phyloP scores from a whole-genome alignment of 2,329 filamentous ascomycete genomes.

The Trichophyton benhamiae region DNA sequence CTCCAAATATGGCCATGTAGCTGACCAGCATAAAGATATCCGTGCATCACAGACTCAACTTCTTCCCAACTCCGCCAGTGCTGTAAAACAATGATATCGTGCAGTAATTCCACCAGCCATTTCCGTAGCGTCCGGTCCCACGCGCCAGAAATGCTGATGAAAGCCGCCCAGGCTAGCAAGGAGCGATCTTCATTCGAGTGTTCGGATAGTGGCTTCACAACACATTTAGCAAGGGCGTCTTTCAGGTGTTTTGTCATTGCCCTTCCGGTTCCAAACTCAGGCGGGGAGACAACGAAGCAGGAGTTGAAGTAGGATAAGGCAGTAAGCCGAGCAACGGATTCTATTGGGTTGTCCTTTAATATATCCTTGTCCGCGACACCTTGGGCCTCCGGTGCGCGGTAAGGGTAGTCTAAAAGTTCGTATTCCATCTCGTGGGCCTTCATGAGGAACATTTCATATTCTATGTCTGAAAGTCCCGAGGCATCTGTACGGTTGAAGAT shows the following conservation, averaged over 20 bases:
- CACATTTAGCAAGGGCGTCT: constrained; percentile 15
- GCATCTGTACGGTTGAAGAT: constrained; percentile 18
- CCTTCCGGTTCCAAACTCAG: constrained; percentile 24
- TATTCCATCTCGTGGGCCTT: constrained; percentile 27
- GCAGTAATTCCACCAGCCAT: constrained; percentile 23
- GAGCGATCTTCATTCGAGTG: constrained; percentile 15
- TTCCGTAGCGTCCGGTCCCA: constrained; percentile 19
- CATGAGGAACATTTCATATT: constrained; percentile 24
- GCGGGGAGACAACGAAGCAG: constrained; percentile 24
- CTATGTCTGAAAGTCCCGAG: constrained; percentile 15
- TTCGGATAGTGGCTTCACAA: constrained; percentile 11
- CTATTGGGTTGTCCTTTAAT: constrained; percentile 16
- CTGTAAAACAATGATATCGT: constrained; percentile 18
- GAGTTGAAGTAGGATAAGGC: constrained; percentile 23
- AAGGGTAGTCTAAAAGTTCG: constrained; percentile 29
- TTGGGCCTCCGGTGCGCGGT: constrained; percentile 10
- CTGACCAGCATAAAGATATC: constrained; percentile 21
- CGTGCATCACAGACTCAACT: constrained; percentile 17
- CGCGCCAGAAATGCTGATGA: constrained; percentile 24
- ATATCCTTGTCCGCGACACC: not conserved
- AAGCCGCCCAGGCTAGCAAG: constrained; percentile 24
- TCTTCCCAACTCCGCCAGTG: constrained; percentile 23
- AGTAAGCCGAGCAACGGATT: constrained; percentile 22
- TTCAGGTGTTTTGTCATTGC: constrained; percentile 23
- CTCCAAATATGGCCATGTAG: constrained; percentile 20